A percentile compares a stretch with the other conserved stretches of the same genome.
phyloP scores from a whole-genome alignment of 2,329 filamentous ascomycete species.

The Venturia pyrina region DNA sequence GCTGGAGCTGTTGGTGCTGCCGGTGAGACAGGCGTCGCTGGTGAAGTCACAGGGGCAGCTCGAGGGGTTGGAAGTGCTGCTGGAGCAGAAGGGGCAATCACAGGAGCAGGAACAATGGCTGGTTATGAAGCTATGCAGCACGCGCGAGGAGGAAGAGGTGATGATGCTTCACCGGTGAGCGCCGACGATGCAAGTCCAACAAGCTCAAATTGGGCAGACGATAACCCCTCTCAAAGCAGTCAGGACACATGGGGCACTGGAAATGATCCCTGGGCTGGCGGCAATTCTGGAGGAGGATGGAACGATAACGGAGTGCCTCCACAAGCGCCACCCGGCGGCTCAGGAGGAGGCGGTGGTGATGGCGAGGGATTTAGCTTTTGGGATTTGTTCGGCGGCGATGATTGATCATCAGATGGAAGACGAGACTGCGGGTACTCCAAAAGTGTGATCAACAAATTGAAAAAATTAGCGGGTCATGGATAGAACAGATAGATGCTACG shows the following conservation, averaged over 20 bases:
- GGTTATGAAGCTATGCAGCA: slow-evolving; percentile 55
- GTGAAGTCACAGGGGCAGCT: slow-evolving; percentile 29
- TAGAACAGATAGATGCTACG: background rate
- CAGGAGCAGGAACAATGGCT: slow-evolving; percentile 42
- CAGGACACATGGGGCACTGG: background rate
- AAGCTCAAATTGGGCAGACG: background rate
- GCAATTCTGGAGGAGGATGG: background rate
- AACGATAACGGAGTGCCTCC: background rate
- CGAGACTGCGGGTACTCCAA: background rate
- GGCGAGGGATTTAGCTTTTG: background rate
- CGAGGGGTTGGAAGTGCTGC: slow-evolving; percentile 28
- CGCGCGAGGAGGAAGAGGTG: slow-evolving; percentile 27
- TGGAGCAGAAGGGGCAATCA: slow-evolving; percentile 22
- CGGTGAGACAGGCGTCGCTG: slow-evolving; percentile 21
- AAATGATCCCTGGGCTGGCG: background rate
- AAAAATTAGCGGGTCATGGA: background rate
- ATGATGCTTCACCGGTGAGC: slow-evolving; percentile 21
- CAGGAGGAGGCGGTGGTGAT: background rate
- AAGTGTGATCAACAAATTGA: background rate
- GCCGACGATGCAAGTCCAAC: slow-evolving; percentile 19
- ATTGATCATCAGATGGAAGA: background rate
- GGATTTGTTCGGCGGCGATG: background rate
- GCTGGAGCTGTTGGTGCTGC: slow-evolving; percentile 23
- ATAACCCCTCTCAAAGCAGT: background rate
- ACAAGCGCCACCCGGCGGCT: background rate